Base-by-base conservation (phyloP, 23 red algal genomes). In the Agarophyton chilense region DNA sequence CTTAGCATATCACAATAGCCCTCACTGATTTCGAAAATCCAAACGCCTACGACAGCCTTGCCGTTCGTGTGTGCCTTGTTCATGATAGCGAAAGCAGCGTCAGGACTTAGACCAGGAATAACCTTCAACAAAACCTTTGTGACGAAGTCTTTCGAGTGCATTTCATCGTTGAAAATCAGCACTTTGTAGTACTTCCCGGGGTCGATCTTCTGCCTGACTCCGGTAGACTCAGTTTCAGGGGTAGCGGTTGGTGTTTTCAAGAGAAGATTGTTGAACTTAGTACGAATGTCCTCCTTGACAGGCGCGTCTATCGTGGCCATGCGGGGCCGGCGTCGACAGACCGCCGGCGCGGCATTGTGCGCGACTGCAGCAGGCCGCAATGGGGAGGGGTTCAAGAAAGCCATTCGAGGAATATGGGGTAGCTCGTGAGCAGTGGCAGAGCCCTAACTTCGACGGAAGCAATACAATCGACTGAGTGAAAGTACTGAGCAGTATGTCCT, bases 11-110 rank as follows among this genome's bases (percentile, higher is more conserved):
- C 95, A 78, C 90, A 94, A 62, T 92, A 92, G 8, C 75, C 79
- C 90, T 98, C 95, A 42, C 91, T 92, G 33, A 90, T 87, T 70
- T 98, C 95, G 43, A 94, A 94, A 16, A 94, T 83, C 91, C 91
- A 98, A 47, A 98, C 61, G 28, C 95, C 95, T 0, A 98, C 95
- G 16, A 94, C 55, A 10, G 95, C 91, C 71, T 62, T 88, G 21
- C 95, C 95, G 22, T 79, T 80, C 7, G 83, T 98, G 79, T 94
- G 92, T 4, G 95, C 95, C 63, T 79, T 92, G 19, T 94, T 50
- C 89, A 98, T 93, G 61, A 94, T 94, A 47, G 77, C 72, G 2
- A 24, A 78, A 9, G 95, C 95, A 26, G 89, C 68, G 18, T 82
- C 67, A 9, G 67, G 79, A 18, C 86, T 77, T 45, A 98, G 49